Evolutionary conservation across 768 basidiomycete species (phyloP).

Genomic region (Paxillus involutus): DNA sequence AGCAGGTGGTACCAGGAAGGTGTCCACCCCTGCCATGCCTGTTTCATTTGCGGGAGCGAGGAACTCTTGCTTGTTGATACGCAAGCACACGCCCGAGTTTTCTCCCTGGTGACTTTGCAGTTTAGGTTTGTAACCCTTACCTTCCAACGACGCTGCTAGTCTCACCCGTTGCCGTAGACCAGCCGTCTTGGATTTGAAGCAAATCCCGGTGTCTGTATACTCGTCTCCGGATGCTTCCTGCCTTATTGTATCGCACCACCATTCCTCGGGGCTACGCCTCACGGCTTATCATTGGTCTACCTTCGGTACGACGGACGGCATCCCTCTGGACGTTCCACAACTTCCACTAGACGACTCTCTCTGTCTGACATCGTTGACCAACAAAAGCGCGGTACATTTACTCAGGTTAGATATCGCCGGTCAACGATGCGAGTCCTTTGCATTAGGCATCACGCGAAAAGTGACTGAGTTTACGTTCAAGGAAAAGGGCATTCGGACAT

Average conservation of each 20-base stretch:
- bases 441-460: slow-evolving; percentile 53
- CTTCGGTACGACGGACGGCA: slow-evolving; percentile 54
- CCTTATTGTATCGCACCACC: slow-evolving; percentile 36
- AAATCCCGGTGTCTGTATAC: slow-evolving; percentile 33
- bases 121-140: slow-evolving; percentile 40
- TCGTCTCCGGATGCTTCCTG: slow-evolving; percentile 59
- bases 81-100: slow-evolving; percentile 42
- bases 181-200: slow-evolving; percentile 40
- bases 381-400: slow-evolving; percentile 42
- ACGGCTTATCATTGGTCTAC: slow-evolving; percentile 55
- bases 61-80: slow-evolving; percentile 54
- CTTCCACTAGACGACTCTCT: slow-evolving; percentile 21
- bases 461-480: slow-evolving; percentile 57
- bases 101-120: slow-evolving; percentile 51
- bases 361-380: slow-evolving; percentile 46
- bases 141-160: neutral
- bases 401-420: slow-evolving; percentile 36
- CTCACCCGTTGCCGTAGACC: slow-evolving; percentile 32
- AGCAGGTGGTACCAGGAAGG: slow-evolving; percentile 40
- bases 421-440: slow-evolving; percentile 40
- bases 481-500: slow-evolving; percentile 32
- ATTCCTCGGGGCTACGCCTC: slow-evolving; percentile 19
- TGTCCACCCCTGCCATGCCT: slow-evolving; percentile 31
- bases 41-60: slow-evolving; percentile 50
- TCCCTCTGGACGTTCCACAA: slow-evolving; percentile 33